These are phyloP conservation scores for Evernia prunastri DNA, from an alignment of 495 filamentous ascomycete species.

Conservation along the genomic window DNA sequence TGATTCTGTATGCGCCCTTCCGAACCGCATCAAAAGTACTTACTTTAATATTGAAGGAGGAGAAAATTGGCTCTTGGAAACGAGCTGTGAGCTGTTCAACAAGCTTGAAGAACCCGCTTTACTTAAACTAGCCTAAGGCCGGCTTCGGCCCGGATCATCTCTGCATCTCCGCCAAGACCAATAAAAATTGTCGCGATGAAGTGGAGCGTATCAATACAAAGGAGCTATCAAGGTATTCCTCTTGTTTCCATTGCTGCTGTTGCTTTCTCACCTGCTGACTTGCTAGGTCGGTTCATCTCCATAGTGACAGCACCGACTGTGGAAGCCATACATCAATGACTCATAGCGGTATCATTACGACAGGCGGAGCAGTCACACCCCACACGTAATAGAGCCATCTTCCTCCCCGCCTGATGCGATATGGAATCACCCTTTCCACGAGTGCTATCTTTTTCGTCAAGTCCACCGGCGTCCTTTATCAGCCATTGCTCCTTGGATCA, in stretches of 20 bases:
- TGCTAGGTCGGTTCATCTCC: not conserved
- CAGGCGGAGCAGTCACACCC: not conserved
- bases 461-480: not conserved
- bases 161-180: not conserved
- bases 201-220: not conserved
- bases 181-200: not conserved
- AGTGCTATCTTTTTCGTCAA: not conserved
- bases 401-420: constrained; percentile 5
- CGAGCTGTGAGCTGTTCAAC: too few relatives aligned
- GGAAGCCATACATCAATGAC: not conserved
- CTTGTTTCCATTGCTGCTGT: not conserved
- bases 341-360: not conserved
- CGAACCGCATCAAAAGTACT: too few relatives aligned
- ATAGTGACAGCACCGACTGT: not conserved
- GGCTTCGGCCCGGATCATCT: too few relatives aligned
- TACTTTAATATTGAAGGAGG: too few relatives aligned
- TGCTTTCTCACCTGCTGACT: not conserved
- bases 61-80: too few relatives aligned
- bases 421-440: constrained; percentile 5
- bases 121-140: too few relatives aligned
- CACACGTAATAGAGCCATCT: not conserved
- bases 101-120: too few relatives aligned
- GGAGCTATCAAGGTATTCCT: not conserved
- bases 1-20: not conserved
- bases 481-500: not conserved